Evolutionary conservation across 1,139 yeast species (phyloP).

Genomic region (Diutina siamensis): DNA sequence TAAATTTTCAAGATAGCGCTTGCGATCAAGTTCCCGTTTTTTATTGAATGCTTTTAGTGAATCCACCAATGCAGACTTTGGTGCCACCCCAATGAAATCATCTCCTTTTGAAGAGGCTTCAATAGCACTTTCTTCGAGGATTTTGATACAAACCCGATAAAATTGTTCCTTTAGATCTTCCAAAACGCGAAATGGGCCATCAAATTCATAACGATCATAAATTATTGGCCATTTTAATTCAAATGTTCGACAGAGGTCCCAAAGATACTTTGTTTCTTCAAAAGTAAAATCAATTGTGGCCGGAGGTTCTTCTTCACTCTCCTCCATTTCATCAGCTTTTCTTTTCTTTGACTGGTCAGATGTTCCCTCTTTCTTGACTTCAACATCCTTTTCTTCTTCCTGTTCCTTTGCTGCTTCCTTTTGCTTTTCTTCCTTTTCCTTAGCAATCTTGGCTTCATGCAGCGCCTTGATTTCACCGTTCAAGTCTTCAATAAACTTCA

Average conservation of each 20-base stretch:
- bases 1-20: slow-evolving; percentile 65
- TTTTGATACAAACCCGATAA: slow-evolving; percentile 37
- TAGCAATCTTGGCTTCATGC: background rate
- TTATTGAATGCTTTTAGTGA: slow-evolving; percentile 48
- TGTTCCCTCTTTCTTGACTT: background rate
- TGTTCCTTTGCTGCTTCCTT: background rate
- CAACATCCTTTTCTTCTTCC: background rate
- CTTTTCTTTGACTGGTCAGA: background rate
- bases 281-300: slow-evolving; percentile 18
- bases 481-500: slow-evolving; percentile 32
- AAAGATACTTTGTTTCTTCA: slow-evolving; percentile 67
- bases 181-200: slow-evolving; percentile 27
- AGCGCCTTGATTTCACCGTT: slow-evolving; percentile 13
- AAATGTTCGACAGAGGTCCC: slow-evolving; percentile 57
- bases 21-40: slow-evolving; percentile 62
- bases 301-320: background rate
- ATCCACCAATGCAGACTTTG: slow-evolving; percentile 34
- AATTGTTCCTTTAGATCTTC: slow-evolving; percentile 83
- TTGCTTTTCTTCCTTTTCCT: slow-evolving; percentile 10
- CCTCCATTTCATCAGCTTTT: background rate
- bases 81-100: background rate
- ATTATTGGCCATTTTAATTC: slow-evolving; percentile 87
- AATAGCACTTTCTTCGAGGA: slow-evolving; percentile 11
- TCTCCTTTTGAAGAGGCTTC: background rate
- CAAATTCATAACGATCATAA: slow-evolving; percentile 55